phyloP scores from a whole-genome alignment of 1,284 basidiomycete species.

The Mycena sp. region DNA sequence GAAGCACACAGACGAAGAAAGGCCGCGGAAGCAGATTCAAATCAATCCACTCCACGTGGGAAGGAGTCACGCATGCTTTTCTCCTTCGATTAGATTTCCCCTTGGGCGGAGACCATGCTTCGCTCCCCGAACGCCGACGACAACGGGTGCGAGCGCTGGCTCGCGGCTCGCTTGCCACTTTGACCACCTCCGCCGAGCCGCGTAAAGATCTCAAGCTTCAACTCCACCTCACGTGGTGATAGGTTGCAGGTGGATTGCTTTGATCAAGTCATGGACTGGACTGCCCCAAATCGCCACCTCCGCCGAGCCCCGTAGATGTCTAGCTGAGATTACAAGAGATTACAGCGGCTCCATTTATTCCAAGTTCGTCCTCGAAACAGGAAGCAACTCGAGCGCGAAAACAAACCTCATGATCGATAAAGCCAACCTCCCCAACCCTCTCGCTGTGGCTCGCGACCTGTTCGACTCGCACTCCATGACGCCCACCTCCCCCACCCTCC shows the following conservation, averaged over 20 bases:
- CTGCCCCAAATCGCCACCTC: neutral
- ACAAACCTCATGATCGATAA: neutral
- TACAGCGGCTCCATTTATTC: neutral
- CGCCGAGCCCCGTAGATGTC: neutral
- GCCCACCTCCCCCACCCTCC: conserved; percentile 7
- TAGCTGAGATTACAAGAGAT: neutral
- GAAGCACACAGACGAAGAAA: too few relatives aligned
- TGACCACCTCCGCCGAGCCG: neutral
- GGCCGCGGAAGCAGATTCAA: too few relatives aligned
- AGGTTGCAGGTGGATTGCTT: too few relatives aligned
- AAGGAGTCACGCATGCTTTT: too few relatives aligned
- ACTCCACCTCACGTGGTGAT: too few relatives aligned
- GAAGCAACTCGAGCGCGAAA: neutral
- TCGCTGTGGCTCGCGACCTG: neutral
- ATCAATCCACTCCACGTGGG: too few relatives aligned
- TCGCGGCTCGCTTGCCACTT: too few relatives aligned
- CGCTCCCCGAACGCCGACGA: too few relatives aligned
- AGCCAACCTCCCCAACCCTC: too few relatives aligned
- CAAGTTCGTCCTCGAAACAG: neutral
- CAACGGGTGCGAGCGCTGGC: too few relatives aligned
- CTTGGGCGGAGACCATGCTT: too few relatives aligned
- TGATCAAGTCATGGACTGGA: neutral
- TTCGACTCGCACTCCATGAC: conserved; percentile 26
- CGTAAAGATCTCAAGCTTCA: neutral
- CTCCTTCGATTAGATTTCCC: too few relatives aligned